Conservation (phyloP, 352 stramenopile genomes). For the Phytophthora idaei region DNA sequence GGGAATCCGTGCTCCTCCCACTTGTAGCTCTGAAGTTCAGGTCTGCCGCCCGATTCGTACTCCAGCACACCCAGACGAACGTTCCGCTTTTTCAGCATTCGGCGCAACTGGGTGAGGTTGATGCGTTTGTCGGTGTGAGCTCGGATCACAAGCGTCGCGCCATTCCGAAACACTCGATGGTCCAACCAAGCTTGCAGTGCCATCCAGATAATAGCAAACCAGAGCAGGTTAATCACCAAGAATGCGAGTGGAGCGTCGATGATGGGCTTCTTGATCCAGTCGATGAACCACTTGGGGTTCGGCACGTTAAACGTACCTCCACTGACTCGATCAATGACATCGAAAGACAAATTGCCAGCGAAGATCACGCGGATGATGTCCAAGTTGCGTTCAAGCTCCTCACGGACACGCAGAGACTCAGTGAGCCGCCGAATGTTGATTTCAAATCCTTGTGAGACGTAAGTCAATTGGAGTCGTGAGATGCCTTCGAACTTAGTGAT, state of each 20-base stretch:
- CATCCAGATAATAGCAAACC: slow-evolving; percentile 70
- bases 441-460: slow-evolving; percentile 89
- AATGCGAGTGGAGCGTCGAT: slow-evolving; percentile 71
- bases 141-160: slow-evolving; percentile 91
- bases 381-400: slow-evolving; percentile 67
- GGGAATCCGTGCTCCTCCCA: slow-evolving; percentile 88
- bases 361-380: slow-evolving; percentile 94
- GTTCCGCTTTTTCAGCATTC: slow-evolving; percentile 46
- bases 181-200: slow-evolving; percentile 52
- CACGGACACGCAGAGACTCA: slow-evolving; percentile 65
- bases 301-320: slow-evolving; percentile 91
- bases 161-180: slow-evolving; percentile 56
- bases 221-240: slow-evolving; percentile 79
- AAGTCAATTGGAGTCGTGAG: slow-evolving; percentile 88
- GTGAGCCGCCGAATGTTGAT: slow-evolving; percentile 89
- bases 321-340: slow-evolving; percentile 95
- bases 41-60: slow-evolving; percentile 36
- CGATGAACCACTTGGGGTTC: slow-evolving; percentile 84
- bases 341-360: slow-evolving; percentile 93
- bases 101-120: slow-evolving; percentile 48
- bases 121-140: slow-evolving; percentile 77
- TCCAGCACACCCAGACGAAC: slow-evolving; percentile 45
- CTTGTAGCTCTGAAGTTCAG: slow-evolving; percentile 81
- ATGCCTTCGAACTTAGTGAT: slow-evolving; percentile 92
- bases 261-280: slow-evolving; percentile 75